Conservation (phyloP, 2,329 filamentous ascomycete species). For the Leptosphaerulina australis region DNA sequence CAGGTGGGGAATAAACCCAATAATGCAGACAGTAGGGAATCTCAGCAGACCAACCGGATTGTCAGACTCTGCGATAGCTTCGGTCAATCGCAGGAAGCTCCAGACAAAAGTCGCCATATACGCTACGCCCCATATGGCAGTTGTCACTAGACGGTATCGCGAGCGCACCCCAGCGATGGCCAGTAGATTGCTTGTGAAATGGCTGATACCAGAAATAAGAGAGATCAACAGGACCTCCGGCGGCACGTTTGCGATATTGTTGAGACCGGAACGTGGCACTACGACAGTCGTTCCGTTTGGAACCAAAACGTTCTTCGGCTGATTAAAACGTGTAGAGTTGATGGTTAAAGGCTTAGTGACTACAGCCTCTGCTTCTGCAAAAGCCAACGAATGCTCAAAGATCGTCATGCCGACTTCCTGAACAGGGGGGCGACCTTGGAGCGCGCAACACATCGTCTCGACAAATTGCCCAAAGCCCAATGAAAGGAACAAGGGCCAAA, state of each 20-base stretch:
- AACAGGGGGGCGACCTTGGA: slow-evolving; percentile 79
- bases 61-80: slow-evolving; percentile 46
- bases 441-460: slow-evolving; percentile 84
- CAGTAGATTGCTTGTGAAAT: slow-evolving; percentile 81
- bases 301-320: slow-evolving; percentile 45
- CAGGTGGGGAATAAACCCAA: slow-evolving; percentile 94
- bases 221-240: slow-evolving; percentile 87
- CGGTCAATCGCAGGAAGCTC: slow-evolving; percentile 64
- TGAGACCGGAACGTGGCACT: slow-evolving; percentile 64
- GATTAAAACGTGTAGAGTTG: slow-evolving; percentile 62
- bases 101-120: slow-evolving; percentile 87
- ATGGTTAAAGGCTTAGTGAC: slow-evolving; percentile 80
- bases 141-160: slow-evolving; percentile 81
- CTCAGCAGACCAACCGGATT: slow-evolving; percentile 72
- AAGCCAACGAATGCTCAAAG: slow-evolving; percentile 94
- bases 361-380: slow-evolving; percentile 91
- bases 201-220: slow-evolving; percentile 86
- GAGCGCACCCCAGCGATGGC: slow-evolving; percentile 81
- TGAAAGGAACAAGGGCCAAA: slow-evolving; percentile 77
- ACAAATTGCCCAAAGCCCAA: slow-evolving; percentile 79
- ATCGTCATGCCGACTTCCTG: slow-evolving; percentile 95
- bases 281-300: slow-evolving; percentile 53
- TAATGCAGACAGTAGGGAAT: slow-evolving; percentile 92
- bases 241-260: slow-evolving; percentile 83
- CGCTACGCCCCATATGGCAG: slow-evolving; percentile 85